Conservation (phyloP, 148 eudicot genomes). For the Amaranthus palmeri region DNA sequence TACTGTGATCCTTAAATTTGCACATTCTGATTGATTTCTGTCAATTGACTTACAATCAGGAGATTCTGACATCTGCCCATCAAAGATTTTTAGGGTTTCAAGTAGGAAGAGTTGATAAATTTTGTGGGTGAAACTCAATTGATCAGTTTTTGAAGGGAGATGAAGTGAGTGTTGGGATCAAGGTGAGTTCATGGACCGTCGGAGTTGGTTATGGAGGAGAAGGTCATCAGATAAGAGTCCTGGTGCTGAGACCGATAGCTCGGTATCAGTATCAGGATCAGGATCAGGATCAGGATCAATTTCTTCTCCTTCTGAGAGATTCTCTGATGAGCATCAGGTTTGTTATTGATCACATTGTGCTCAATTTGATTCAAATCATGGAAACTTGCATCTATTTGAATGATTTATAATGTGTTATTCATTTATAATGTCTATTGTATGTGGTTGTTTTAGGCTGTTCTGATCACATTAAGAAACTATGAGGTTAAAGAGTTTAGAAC, state of each 20-base stretch:
- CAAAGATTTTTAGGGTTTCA: background rate
- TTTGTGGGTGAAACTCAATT: background rate
- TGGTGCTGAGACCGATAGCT: conserved; percentile 69
- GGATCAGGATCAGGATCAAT: conserved; percentile 46
- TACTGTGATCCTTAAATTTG: conserved; percentile 15
- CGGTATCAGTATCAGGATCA: conserved; percentile 51
- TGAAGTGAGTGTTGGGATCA: conserved; percentile 24
- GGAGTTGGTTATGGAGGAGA: conserved; percentile 88
- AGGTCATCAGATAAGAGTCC: conserved; percentile 75
- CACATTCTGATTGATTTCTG: conserved; percentile 5
- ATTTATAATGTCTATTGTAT: background rate
- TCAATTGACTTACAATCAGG: background rate
- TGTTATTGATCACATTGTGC: conserved; percentile 20
- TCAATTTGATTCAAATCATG: background rate
- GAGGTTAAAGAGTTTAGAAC: too few relatives aligned
- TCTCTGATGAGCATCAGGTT: conserved; percentile 90
- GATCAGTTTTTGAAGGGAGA: conserved; percentile 4
- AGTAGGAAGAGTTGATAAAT: conserved; percentile 2
- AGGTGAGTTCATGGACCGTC: conserved; percentile 54
- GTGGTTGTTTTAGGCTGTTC: background rate
- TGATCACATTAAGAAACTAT: background rate
- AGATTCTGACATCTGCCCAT: conserved; percentile 15
- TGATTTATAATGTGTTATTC: background rate
- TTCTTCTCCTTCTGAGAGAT: conserved; percentile 78
- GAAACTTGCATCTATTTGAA: background rate